A percentile compares a stretch with the other conserved stretches of the same genome.
Conservation (phyloP, 768 basidiomycete species). For the Kwoniella dendrophila region DNA sequence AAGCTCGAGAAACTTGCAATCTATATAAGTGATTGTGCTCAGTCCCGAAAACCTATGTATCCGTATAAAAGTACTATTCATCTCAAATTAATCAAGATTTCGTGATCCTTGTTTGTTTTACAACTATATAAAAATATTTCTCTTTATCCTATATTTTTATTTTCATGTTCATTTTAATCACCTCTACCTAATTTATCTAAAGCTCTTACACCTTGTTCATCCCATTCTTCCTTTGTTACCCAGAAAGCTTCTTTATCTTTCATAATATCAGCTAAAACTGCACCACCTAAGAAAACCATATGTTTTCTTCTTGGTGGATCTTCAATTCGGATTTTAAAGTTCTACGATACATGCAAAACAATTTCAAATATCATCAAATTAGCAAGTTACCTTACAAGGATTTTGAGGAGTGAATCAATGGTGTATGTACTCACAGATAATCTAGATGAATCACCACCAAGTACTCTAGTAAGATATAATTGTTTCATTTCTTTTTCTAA, state of each 20-base stretch:
- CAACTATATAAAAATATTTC: too few relatives aligned
- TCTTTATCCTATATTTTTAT: too few relatives aligned
- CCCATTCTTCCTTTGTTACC: conserved; percentile 93
- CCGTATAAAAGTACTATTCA: too few relatives aligned
- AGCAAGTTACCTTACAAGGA: background rate
- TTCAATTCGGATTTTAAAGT: conserved; percentile 99
- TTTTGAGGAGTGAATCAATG: background rate
- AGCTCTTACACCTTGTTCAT: conserved; percentile 78
- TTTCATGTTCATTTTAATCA: conserved; percentile 37
- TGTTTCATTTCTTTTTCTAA: conserved; percentile 99
- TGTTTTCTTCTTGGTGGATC: conserved; percentile 97
- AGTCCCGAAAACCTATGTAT: too few relatives aligned
- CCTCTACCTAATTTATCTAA: conserved; percentile 82
- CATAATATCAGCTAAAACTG: conserved; percentile 99
- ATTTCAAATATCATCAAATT: background rate
- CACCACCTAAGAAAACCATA: conserved; percentile 99
- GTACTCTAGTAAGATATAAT: conserved; percentile 87
- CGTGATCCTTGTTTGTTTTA: too few relatives aligned
- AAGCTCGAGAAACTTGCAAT: too few relatives aligned
- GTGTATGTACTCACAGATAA: conserved; percentile 77
- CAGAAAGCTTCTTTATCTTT: conserved; percentile 91
- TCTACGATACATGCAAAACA: conserved; percentile 61
- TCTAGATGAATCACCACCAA: conserved; percentile 77
- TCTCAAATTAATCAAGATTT: too few relatives aligned
- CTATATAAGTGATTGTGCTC: too few relatives aligned